Percentiles rank a stretch among this genome's conserved stretches.
Conservation (phyloP, 2,329 filamentous ascomycete genomes). For the Aspergillus tanneri region DNA sequence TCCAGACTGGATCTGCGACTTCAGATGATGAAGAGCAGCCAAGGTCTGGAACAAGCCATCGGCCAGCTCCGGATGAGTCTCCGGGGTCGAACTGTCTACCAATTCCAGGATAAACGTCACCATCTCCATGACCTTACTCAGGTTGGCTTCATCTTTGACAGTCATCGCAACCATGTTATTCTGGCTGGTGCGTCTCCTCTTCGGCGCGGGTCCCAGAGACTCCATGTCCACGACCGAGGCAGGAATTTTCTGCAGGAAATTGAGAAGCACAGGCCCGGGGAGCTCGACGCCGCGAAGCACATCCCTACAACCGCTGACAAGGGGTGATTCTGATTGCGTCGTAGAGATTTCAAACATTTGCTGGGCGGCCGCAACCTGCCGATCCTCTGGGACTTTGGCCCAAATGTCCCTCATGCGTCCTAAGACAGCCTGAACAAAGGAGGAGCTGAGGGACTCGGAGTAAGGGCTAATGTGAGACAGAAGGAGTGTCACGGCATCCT, state of each 20-base stretch:
- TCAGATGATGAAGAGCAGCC: conserved; percentile 82
- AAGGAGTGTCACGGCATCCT: conserved; percentile 57
- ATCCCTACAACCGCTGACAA: conserved; percentile 52
- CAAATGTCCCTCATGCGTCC: conserved; percentile 69
- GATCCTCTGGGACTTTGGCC: conserved; percentile 48
- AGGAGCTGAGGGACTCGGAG: conserved; percentile 45
- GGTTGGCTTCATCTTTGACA: conserved; percentile 62
- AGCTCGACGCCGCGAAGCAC: conserved; percentile 72
- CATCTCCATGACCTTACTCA: conserved; percentile 68
- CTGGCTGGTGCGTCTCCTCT: conserved; percentile 75
- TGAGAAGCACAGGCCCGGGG: conserved; percentile 67
- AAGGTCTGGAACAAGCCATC: conserved; percentile 78
- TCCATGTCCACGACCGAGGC: conserved; percentile 67
- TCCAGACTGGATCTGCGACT: conserved; percentile 76
- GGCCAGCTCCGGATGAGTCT: conserved; percentile 71
- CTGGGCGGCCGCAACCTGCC: conserved; percentile 37
- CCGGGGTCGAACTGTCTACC: conserved; percentile 75
- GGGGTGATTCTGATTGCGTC: conserved; percentile 25
- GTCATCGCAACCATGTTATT: conserved; percentile 64
- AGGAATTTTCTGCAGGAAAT: conserved; percentile 72
- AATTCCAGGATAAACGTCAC: conserved; percentile 86
- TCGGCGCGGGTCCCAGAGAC: conserved; percentile 69
- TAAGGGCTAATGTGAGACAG: conserved; percentile 51
- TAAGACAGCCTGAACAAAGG: conserved; percentile 66
- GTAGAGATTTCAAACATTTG: conserved; percentile 45